Evolutionary conservation across 495 filamentous ascomycete species (phyloP).

Genomic region (Talaromyces liani): DNA sequence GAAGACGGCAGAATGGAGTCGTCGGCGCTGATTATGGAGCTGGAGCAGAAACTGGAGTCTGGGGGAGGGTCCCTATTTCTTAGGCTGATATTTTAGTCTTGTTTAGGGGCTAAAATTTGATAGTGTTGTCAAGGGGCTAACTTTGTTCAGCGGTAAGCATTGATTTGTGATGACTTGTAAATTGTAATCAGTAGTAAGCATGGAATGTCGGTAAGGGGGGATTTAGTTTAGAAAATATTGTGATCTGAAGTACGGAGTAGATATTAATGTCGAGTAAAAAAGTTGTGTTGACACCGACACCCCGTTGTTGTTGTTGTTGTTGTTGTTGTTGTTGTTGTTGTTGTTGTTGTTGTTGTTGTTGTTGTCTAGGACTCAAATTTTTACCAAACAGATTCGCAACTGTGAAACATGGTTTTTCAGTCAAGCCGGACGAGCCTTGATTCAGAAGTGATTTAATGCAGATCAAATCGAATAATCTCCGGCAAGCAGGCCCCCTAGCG

Average conservation of each 20-base stretch:
- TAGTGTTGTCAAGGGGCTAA: background rate
- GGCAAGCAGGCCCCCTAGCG: background rate
- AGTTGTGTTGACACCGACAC: background rate
- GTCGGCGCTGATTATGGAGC: slow-evolving; percentile 2
- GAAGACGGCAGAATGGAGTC: slow-evolving; percentile 4
- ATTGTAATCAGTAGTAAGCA: background rate
- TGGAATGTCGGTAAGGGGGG: slow-evolving; percentile 4
- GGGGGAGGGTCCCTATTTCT: background rate
- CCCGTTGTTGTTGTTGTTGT: background rate
- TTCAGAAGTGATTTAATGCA: background rate
- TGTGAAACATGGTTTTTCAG: background rate
- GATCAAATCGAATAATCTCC: background rate
- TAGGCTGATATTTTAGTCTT: background rate
- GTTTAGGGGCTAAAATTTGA: background rate
- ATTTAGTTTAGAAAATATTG: background rate
- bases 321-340: background rate
- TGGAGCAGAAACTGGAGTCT: background rate
- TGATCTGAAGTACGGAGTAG: background rate
- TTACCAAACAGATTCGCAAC: background rate
- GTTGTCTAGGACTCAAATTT: background rate
- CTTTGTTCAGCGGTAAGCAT: background rate
- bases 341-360: background rate
- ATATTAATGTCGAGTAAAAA: background rate
- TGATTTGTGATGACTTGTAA: background rate
- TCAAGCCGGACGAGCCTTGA: background rate